Percentiles rank a stretch among this genome's conserved stretches.
phyloP scores from a whole-genome alignment of 805 yeast genomes.

The Yarrowia sp. region DNA sequence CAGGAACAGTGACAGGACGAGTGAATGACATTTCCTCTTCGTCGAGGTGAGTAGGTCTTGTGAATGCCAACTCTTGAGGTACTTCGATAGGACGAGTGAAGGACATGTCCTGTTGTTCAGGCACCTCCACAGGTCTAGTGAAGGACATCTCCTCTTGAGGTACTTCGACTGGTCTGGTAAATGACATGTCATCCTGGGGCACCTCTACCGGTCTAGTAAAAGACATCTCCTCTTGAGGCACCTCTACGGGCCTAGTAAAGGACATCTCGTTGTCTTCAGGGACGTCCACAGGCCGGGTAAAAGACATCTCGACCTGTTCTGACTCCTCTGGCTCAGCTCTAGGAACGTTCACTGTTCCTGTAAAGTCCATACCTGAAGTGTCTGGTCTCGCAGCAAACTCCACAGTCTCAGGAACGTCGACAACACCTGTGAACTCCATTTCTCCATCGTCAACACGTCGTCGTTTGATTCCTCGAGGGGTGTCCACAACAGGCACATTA shows the following conservation, averaged over 20 bases:
- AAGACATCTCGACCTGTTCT: neutral
- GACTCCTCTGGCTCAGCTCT: neutral
- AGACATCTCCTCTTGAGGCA: neutral
- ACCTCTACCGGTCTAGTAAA: neutral
- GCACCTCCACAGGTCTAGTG: neutral
- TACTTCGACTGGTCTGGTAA: neutral
- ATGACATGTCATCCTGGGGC: neutral
- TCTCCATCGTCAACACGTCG: conserved; percentile 6
- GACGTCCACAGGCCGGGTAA: neutral
- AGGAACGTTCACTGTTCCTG: neutral
- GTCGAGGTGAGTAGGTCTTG: neutral
- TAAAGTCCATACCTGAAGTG: conserved; percentile 8
- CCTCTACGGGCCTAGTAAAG: neutral
- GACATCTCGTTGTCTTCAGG: neutral
- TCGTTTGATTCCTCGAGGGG: conserved; percentile 14
- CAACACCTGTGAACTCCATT: conserved; percentile 10
- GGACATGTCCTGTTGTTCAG: neutral
- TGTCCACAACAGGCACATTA: neutral
- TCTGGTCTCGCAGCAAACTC: neutral
- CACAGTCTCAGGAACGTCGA: too few relatives aligned
- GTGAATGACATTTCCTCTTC: conserved; percentile 1
- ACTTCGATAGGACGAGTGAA: neutral
- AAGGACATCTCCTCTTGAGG: neutral
- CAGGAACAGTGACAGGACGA: neutral
- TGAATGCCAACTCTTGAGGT: neutral